Percentiles rank a stretch among this genome's conserved stretches.
Conservation (phyloP, 371 early-diverging fungal genomes). For the Mucor racemosus region DNA sequence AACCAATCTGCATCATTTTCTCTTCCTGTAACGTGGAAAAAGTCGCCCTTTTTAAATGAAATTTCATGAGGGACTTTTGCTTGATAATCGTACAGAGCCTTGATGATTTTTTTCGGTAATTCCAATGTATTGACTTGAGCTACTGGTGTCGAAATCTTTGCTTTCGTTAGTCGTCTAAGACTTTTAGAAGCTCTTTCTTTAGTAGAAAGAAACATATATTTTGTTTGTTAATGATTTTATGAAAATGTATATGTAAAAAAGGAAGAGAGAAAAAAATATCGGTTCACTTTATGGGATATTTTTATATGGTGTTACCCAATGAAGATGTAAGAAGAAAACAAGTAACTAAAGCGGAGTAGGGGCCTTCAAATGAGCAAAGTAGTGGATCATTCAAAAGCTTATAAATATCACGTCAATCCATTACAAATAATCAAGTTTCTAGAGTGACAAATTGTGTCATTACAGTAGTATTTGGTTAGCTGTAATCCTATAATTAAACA, state of each 20-base stretch:
- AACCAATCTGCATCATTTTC: constrained; percentile 80
- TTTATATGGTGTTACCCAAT: constrained; percentile 1
- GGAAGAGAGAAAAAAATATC: constrained; percentile 9
- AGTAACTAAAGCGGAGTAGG: constrained; percentile 1
- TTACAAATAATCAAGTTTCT: background rate
- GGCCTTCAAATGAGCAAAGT: background rate
- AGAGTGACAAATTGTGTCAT: background rate
- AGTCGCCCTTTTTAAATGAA: constrained; percentile 84
- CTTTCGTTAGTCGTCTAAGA: constrained; percentile 41
- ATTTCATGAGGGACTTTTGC: constrained; percentile 73
- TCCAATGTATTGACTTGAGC: constrained; percentile 28
- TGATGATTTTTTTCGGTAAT: constrained; percentile 84
- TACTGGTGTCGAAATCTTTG: constrained; percentile 52
- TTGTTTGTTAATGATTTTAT: background rate
- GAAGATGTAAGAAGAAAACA: background rate
- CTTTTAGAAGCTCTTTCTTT: constrained; percentile 49
- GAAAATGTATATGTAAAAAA: background rate
- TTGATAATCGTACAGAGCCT: constrained; percentile 75
- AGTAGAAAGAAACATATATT: constrained; percentile 36
- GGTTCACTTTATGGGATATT: constrained; percentile 1
- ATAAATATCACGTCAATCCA: background rate
- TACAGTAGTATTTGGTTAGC: background rate
- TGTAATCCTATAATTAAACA: background rate
- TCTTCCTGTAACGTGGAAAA: constrained; percentile 87
- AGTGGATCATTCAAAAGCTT: background rate